phyloP scores from a whole-genome alignment of 1,139 yeast genomes.

The Geotrichum carabidarum region DNA sequence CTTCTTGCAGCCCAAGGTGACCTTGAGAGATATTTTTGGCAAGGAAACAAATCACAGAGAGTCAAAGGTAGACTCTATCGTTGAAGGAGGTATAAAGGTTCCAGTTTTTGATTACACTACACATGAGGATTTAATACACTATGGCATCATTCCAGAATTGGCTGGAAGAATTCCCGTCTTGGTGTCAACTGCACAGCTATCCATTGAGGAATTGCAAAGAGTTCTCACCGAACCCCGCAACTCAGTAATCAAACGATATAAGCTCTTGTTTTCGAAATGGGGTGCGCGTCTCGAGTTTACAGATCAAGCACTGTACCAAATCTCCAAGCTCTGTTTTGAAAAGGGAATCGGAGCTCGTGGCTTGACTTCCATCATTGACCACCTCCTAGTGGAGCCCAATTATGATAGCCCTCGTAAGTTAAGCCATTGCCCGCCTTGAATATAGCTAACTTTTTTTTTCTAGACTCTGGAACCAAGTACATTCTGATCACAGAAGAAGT shows the following conservation, averaged over 20 bases:
- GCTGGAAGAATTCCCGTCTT: conserved; percentile 52
- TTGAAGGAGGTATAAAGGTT: conserved; percentile 37
- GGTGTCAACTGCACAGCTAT: conserved; percentile 44
- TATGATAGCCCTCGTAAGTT: conserved; percentile 45
- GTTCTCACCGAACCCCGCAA: conserved; percentile 50
- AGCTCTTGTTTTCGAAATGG: conserved; percentile 46
- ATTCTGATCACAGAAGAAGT: conserved; percentile 35
- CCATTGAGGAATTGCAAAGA: conserved; percentile 42
- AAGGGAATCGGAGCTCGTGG: conserved; percentile 56
- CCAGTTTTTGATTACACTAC: conserved; percentile 43
- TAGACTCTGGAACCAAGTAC: conserved; percentile 44
- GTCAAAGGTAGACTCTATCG: conserved; percentile 19
- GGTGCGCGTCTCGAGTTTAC: conserved; percentile 48
- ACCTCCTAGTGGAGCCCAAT: conserved; percentile 46
- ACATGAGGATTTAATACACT: conserved; percentile 46
- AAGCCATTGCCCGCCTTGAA: neutral
- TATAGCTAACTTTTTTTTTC: neutral
- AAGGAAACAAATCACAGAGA: conserved; percentile 21
- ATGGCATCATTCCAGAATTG: conserved; percentile 51
- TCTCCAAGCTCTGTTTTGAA: conserved; percentile 44
- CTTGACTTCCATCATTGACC: conserved; percentile 47
- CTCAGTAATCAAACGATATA: conserved; percentile 47
- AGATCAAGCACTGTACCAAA: conserved; percentile 41
- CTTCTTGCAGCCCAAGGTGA: conserved; percentile 20
- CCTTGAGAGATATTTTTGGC: conserved; percentile 15